Evolutionary conservation across 495 filamentous ascomycete genomes (phyloP).

Genomic region (Talaromyces proteolyticus): DNA sequence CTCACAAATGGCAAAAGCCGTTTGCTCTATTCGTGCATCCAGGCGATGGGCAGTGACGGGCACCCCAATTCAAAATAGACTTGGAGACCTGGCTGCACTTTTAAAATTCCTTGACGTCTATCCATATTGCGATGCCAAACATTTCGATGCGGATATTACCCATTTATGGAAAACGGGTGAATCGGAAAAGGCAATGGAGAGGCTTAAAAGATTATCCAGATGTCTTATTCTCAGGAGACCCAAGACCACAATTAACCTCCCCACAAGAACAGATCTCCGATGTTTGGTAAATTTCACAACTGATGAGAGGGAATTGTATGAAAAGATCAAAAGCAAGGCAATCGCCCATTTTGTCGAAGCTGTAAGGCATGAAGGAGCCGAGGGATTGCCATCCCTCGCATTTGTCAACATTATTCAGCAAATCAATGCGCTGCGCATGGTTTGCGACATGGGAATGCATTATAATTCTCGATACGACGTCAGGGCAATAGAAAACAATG

Average conservation of each 20-base stretch:
- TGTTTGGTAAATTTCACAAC: background rate
- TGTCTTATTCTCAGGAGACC: background rate
- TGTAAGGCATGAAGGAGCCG: background rate
- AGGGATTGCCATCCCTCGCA: background rate
- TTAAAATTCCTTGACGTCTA: constrained; percentile 95
- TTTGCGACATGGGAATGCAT: background rate
- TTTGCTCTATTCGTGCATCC: constrained; percentile 22
- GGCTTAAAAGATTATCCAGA: background rate
- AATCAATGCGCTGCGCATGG: background rate
- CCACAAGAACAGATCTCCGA: background rate
- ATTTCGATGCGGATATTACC: background rate
- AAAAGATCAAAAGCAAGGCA: background rate
- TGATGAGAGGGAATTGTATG: background rate
- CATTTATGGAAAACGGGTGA: background rate
- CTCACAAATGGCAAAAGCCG: constrained; percentile 24
- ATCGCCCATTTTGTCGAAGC: background rate
- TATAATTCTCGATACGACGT: background rate
- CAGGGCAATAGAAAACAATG: background rate
- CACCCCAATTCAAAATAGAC: constrained; percentile 93
- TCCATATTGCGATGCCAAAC: constrained; percentile 44
- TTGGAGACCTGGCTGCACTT: constrained; percentile 95
- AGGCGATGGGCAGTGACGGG: constrained; percentile 63
- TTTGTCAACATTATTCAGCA: background rate
- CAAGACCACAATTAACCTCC: background rate
- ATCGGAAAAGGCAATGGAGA: background rate